Base-by-base conservation (phyloP, 2,329 filamentous ascomycete genomes). In the Pseudogymnoascus sp. region DNA sequence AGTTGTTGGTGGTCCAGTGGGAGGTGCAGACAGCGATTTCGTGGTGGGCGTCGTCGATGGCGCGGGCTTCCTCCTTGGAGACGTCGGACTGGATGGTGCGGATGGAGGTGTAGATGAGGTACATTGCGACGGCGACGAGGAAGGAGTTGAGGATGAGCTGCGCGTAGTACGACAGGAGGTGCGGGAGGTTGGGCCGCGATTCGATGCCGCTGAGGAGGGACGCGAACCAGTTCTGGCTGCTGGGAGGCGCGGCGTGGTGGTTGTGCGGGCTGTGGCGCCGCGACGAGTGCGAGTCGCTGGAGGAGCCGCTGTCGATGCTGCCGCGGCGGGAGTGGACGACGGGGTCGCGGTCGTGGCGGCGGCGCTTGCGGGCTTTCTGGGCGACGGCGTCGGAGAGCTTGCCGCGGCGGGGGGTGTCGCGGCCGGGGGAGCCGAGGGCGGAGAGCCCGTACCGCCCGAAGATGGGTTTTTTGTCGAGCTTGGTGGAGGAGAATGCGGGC, bases 1-100 rank as follows among this genome's bases (percentile, higher is more conserved):
- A 99, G 38, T 81, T 80, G 71, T 99, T 99, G 59, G 86, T 81
- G 1, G 81, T 78, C 74, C 89, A 99, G 67, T 93, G 81, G 40
- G 84, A 82, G 2, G 84, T 82, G 73, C 95, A 99, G 6, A 81
- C 79, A 1, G 84, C 81, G 74, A 95, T 95, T 67, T 84, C 81
- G 73, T 96, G 96, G 68, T 91, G 86, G 10, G 85, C 82, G 65
- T 93, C 76, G 21, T 95, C 84, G 13, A 85, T 83, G 1, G 83
- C 79, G 95, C 84, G 81, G 33, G 76, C 74, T 14, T 79, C 74
- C 79, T 84, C 65, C 80, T 80, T 68, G 81, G 78, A 66, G 13
- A 74, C 69, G 61, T 74, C 73, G 21, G 69, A 65, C 13, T 67
- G 67, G 10, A 74, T 67, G 1, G 72, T 69, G 11, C 67, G 64